Percentiles rank a stretch among this genome's conserved stretches.
phyloP scores from a whole-genome alignment of 1,284 basidiomycete species.

The Lentinula novae-zelandiae region DNA sequence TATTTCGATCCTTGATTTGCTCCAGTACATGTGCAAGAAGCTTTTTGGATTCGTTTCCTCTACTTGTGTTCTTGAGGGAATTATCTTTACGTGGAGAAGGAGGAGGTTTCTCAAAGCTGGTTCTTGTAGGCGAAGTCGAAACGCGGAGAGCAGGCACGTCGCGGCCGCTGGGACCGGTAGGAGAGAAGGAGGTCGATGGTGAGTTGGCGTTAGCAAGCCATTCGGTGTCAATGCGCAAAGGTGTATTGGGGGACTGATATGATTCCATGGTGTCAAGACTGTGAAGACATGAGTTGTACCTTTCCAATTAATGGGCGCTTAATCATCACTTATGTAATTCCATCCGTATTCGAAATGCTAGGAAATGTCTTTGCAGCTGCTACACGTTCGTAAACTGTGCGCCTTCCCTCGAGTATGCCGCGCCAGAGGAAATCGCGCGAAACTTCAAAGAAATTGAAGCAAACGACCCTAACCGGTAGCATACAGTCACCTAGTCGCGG shows the following conservation, averaged over 20 bases:
- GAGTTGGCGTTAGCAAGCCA: not conserved
- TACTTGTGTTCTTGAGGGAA: constrained; percentile 31
- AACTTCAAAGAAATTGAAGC: constrained; percentile 21
- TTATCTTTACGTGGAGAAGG: constrained; percentile 11
- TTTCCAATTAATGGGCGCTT: not conserved
- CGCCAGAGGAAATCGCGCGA: not conserved
- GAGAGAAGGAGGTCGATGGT: not conserved
- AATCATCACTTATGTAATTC: not conserved
- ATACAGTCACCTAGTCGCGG: constrained; percentile 22
- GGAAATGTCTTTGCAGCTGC: not conserved
- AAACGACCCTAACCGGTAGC: constrained; percentile 25
- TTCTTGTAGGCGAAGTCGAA: constrained; percentile 20
- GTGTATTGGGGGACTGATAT: not conserved
- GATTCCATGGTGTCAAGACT: not conserved
- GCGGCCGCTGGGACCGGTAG: not conserved
- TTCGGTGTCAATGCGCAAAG: constrained; percentile 6
- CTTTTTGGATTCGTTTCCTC: constrained; percentile 55
- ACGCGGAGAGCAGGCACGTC: constrained; percentile 23
- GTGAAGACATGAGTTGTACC: not conserved
- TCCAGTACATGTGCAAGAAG: constrained; percentile 53
- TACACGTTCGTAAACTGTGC: not conserved
- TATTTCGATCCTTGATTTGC: constrained; percentile 50
- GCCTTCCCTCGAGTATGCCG: not conserved
- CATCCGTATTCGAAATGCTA: too few relatives aligned
- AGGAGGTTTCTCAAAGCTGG: constrained; percentile 24